Conservation (phyloP, 331 rosid species). For the Spiraea crenata region DNA sequence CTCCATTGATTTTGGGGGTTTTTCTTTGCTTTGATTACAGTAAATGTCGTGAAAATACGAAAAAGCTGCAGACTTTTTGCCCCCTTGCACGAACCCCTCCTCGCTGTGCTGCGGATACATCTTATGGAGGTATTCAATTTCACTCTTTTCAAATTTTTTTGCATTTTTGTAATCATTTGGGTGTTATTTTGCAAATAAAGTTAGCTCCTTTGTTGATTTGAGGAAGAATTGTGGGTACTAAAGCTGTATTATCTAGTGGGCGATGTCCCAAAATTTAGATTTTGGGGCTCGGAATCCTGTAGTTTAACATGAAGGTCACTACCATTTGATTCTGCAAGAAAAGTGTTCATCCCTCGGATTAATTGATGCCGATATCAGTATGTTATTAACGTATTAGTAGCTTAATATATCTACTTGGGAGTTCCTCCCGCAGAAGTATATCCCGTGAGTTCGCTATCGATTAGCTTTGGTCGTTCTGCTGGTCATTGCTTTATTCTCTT, state of each 20-base stretch:
- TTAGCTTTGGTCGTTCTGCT: not conserved
- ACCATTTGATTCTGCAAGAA: not conserved
- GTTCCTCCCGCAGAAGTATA: not conserved
- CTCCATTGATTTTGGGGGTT: not conserved
- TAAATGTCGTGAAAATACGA: slow-evolving; percentile 30
- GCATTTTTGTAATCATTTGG: not conserved
- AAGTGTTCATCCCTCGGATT: not conserved
- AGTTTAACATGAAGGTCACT: not conserved
- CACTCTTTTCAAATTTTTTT: not conserved
- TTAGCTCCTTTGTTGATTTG: not conserved
- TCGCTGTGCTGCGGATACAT: slow-evolving; percentile 67
- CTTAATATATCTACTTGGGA: not conserved
- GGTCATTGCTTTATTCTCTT: not conserved
- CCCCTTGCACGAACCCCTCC: slow-evolving; percentile 27
- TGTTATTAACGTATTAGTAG: not conserved
- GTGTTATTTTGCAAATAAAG: not conserved
- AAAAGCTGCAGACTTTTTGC: slow-evolving; percentile 19
- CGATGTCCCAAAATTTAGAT: not conserved
- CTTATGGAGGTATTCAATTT: slow-evolving; percentile 61
- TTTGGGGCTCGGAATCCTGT: not conserved
- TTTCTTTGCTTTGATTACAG: slow-evolving; percentile 30
- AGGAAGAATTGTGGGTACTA: not conserved
- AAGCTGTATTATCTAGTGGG: not conserved
- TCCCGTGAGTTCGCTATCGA: not conserved
- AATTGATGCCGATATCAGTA: too few species aligned